phyloP scores from a whole-genome alignment of 1,284 basidiomycete species.

The Cryptococcus wingfieldii region DNA sequence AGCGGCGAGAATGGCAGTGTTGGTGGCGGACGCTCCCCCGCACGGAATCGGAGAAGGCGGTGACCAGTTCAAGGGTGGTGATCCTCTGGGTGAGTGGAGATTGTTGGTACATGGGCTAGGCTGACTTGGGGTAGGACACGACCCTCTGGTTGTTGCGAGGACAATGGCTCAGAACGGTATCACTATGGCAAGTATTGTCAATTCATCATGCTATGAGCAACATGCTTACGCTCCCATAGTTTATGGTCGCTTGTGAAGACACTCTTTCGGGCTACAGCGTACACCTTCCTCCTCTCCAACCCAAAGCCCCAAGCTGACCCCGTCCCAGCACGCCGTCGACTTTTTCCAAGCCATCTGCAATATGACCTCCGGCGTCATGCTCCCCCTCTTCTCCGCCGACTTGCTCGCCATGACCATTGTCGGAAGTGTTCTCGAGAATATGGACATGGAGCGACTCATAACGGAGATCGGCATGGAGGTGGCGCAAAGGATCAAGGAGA shows the following conservation, averaged over 20 bases:
- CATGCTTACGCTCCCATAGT: conserved; percentile 54
- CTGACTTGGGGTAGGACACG: conserved; percentile 55
- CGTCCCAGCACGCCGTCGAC: conserved; percentile 75
- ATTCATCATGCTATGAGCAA: neutral
- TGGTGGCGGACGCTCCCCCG: conserved; percentile 95
- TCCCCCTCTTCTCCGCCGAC: conserved; percentile 92
- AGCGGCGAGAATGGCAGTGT: conserved; percentile 90
- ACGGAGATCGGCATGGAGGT: conserved; percentile 86
- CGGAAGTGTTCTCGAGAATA: conserved; percentile 92
- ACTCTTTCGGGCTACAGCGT: conserved; percentile 90
- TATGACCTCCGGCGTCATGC: conserved; percentile 90
- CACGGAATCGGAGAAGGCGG: conserved; percentile 59
- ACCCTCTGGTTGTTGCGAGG: conserved; percentile 82
- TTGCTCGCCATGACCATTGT: conserved; percentile 94
- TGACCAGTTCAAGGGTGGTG: conserved; percentile 74
- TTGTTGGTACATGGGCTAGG: neutral
- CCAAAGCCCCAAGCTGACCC: conserved; percentile 22
- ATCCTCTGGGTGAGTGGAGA: conserved; percentile 62
- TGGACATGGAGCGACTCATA: conserved; percentile 96
- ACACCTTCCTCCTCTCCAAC: conserved; percentile 33
- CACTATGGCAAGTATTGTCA: conserved; percentile 61
- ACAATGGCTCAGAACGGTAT: conserved; percentile 87
- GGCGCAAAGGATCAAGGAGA: conserved; percentile 80
- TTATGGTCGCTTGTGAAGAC: conserved; percentile 97
- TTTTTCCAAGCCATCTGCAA: conserved; percentile 90